Percentiles rank a stretch among this genome's conserved stretches.
phyloP scores from a whole-genome alignment of 768 basidiomycete species.

The Auriscalpium microsporum region DNA sequence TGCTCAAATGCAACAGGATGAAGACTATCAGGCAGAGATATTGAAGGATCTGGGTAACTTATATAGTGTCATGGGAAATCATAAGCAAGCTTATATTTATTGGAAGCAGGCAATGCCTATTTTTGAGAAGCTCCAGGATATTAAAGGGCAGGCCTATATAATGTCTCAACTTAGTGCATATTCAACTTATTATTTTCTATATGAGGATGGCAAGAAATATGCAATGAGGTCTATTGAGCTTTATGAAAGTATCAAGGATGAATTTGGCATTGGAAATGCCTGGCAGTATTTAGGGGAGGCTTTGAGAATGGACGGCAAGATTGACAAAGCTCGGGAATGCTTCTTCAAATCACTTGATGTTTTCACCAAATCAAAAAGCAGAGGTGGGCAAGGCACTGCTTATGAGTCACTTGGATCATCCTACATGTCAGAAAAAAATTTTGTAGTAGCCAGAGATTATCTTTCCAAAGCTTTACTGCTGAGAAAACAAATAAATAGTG shows the following conservation, averaged over 20 bases:
- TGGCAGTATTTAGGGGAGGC: background rate
- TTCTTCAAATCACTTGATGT: background rate
- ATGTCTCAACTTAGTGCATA: too few species aligned
- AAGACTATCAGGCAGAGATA: background rate
- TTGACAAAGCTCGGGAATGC: background rate
- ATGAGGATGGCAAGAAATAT: too few species aligned
- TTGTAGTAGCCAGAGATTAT: too few species aligned
- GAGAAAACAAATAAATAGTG: too few species aligned
- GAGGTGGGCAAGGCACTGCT: background rate
- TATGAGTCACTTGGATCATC: too few species aligned
- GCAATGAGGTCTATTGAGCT: too few species aligned
- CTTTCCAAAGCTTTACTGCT: too few species aligned
- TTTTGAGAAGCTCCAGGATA: background rate
- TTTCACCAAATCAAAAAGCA: background rate
- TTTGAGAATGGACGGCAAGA: background rate
- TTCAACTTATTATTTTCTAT: too few species aligned
- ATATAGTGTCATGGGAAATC: background rate
- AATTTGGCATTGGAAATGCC: too few species aligned
- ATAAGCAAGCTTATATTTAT: background rate
- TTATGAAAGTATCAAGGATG: too few species aligned
- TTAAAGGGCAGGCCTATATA: background rate
- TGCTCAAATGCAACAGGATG: background rate
- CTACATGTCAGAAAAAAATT: too few species aligned
- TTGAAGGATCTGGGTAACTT: background rate
- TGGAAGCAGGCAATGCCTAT: background rate